Evolutionary conservation across 2,329 filamentous ascomycete species (phyloP), one percentile per base, ranked within the genome.

Genomic region (Pseudocercospora vitis): DNA sequence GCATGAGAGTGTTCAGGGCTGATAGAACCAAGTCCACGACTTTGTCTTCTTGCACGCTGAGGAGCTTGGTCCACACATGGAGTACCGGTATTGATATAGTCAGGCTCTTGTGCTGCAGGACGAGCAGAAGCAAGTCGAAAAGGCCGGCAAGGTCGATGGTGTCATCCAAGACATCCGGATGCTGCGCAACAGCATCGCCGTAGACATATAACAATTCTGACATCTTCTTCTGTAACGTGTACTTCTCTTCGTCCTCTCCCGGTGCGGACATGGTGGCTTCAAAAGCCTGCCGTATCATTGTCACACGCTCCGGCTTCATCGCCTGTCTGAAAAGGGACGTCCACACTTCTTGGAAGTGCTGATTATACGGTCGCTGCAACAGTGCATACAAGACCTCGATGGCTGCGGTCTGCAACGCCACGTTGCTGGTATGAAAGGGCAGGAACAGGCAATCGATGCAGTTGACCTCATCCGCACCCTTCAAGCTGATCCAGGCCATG

Each of bases 81-180:
- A 99, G 79, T 7, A 95, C 85, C 2, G 94, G 92, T 64, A 97
- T 96, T 1, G 94, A 96, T 14, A 99, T 86, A 39, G 94, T 86
- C 52, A 99, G 80, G 69, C 94, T 97, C 64, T 88, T 85, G 70
- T 89, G 90, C 62, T 88, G 88, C 51, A 91, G 82, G 49, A 96
- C 86, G 51, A 82, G 78, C 56, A 92, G 81, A 40, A 96, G 80
- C 51, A 99, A 82, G 46, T 87, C 82, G 55, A 97, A 80, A 62
- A 97, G 89, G 4, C 83, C 84, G 28, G 84, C 79, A 9, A 92
- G 77, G 67, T 94, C 86, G 50, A 85, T 76, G 29, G 78, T 78
- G 68, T 72, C 79, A 54, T 87, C 77, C 39, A 83, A 77, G 23
- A 68, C 52, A 16, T 81, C 77, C 56, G 86, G 86, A 60, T 89